Evolutionary conservation across 768 basidiomycete genomes (phyloP), one percentile per base, ranked within the genome.

Genomic region (Agrocybe chaxingu): DNA sequence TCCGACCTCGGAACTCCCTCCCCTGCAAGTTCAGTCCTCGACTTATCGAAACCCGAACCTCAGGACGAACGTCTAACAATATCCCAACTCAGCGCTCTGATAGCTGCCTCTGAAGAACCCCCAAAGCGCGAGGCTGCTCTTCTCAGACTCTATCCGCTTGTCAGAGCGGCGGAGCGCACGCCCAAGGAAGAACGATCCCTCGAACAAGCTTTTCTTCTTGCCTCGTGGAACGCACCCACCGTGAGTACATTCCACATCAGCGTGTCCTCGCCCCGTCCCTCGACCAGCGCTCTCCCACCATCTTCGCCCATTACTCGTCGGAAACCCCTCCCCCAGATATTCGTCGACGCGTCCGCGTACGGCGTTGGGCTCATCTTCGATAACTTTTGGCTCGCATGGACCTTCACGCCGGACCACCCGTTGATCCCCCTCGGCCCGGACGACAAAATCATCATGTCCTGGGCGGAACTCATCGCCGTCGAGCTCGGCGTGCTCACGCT

Each of bases 381-480:
- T 6, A 16, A 58, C 1, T 37, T 42, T 1, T 79, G 74, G 74
- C 54, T 70, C 0, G 67, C 75, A 0, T 78, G 73, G 76, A 55
- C 62, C 24, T 58, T 76, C 8, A 59, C 40, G 2, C 53, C 44
- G 0, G 42, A 29, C 16, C 31, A 42, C 16, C 42, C 42, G 1
- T 47, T 12, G 38, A 52, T 0, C 16, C 67, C 68, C 5, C 71
- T 70, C 68, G 11, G 16, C 16, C 33, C 42, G 61, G 0, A 16
- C 62, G 63, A 7, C 37, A 69, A 6, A 58, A 69, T 48, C 30
- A 36, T 50, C 39, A 77, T 74, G 13, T 67, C 68, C 4, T 78
- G 76, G 75, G 71, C 69, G 0, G 76, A 77, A 57, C 69, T 76
- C 61, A 66, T 72, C 0, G 75, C 72, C 0, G 62, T 76, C 1